Percentiles rank a stretch among this genome's conserved stretches.
Evolutionary conservation across 129 eudicot genomes (phyloP).

Genomic region (Erigeron canadensis): DNA sequence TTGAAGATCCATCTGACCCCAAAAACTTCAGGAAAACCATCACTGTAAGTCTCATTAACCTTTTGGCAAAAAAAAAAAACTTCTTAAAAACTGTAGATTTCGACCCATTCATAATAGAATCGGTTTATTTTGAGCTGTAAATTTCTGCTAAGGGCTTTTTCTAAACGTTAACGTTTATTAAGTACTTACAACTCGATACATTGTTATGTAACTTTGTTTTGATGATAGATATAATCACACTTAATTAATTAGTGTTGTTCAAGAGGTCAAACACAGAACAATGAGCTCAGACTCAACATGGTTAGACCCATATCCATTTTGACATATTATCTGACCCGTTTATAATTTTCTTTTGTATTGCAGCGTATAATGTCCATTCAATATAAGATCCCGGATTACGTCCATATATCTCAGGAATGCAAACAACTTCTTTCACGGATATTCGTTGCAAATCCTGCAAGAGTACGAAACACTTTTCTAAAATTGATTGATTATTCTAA

Average conservation of each 20-base stretch:
- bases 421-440: conserved; percentile 76
- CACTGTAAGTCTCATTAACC: conserved; percentile 31
- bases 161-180: neutral
- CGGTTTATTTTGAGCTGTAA: neutral
- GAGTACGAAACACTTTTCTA: conserved; percentile 38
- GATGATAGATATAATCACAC: neutral
- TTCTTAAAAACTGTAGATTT: neutral
- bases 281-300: neutral
- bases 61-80: neutral
- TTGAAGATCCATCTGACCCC: conserved; percentile 74
- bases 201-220: neutral
- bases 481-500: neutral
- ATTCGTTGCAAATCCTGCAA: conserved; percentile 55
- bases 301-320: neutral
- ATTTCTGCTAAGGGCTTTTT: neutral
- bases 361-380: conserved; percentile 69
- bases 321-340: neutral
- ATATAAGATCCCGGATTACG: conserved; percentile 78
- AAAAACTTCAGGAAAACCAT: conserved; percentile 76
- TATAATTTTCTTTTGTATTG: neutral
- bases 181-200: neutral
- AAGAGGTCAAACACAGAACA: neutral
- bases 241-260: neutral
- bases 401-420: conserved; percentile 73
- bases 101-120: neutral